These are phyloP conservation scores for Apiospora phragmitis DNA, from an alignment of 2,329 filamentous ascomycete species.

Conservation along the genomic window DNA sequence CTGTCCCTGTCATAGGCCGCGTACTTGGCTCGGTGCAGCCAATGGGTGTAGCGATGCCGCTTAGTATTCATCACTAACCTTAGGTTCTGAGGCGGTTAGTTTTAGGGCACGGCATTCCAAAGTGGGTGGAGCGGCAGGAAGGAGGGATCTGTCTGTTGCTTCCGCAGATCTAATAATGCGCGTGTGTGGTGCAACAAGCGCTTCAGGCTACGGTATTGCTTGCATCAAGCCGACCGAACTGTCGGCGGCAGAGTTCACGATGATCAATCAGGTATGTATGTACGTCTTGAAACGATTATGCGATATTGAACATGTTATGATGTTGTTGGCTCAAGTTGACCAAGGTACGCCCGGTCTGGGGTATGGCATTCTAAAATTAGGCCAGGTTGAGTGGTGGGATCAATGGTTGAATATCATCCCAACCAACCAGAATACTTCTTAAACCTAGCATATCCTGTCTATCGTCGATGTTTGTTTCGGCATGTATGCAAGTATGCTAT, in stretches of 20 bases:
- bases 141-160: not conserved
- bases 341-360: not conserved
- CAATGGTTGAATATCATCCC: not conserved
- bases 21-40: not conserved
- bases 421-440: not conserved
- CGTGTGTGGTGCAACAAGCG: not conserved
- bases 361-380: not conserved
- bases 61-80: slow-evolving; percentile 3
- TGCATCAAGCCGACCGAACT: not conserved
- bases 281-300: not conserved
- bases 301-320: not conserved
- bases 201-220: not conserved
- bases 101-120: not conserved
- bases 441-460: too few relatives aligned
- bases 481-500: not conserved
- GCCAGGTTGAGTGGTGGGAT: not conserved
- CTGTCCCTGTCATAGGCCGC: slow-evolving; percentile 2
- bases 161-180: not conserved
- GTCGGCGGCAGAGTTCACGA: not conserved
- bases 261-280: not conserved
- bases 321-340: not conserved
- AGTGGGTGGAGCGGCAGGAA: not conserved
- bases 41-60: slow-evolving; percentile 1
- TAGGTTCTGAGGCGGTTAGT: slow-evolving; percentile 6
- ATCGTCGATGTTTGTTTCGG: not conserved